phyloP scores from a whole-genome alignment of 2,329 filamentous ascomycete genomes.

The Beauveria australis region DNA sequence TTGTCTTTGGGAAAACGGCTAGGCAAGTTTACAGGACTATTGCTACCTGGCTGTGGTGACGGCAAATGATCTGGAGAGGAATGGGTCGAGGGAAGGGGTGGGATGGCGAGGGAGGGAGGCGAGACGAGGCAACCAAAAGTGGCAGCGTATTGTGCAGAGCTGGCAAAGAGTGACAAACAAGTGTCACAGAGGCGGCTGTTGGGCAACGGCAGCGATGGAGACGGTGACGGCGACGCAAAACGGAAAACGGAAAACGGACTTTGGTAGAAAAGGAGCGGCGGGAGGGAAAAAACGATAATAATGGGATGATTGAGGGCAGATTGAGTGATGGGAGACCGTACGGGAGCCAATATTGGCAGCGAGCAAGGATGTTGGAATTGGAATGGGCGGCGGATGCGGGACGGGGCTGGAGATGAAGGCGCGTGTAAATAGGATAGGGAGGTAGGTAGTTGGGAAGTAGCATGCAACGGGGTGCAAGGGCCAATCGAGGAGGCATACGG shows the following conservation, averaged over 20 bases:
- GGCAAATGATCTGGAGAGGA: background rate
- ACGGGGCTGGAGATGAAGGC: background rate
- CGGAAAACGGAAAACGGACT: background rate
- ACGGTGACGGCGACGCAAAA: background rate
- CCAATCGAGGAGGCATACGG: background rate
- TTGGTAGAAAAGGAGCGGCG: background rate
- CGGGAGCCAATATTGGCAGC: background rate
- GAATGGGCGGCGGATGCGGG: background rate
- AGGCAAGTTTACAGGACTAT: background rate
- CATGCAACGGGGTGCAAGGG: background rate
- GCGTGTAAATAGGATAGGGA: background rate
- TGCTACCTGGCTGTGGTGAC: background rate
- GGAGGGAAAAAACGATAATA: background rate
- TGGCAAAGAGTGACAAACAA: background rate
- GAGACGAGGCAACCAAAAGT: background rate
- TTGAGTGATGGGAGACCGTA: background rate
- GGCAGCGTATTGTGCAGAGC: background rate
- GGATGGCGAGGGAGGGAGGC: background rate
- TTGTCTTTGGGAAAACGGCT: background rate
- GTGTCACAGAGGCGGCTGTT: background rate
- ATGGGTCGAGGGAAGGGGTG: background rate
- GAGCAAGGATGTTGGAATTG: conserved; percentile 1
- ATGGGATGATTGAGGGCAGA: background rate
- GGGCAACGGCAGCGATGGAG: background rate
- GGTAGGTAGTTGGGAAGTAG: background rate